Base-by-base conservation (phyloP, 2,329 filamentous ascomycete genomes). In the Phyllosticta ampelicida region DNA sequence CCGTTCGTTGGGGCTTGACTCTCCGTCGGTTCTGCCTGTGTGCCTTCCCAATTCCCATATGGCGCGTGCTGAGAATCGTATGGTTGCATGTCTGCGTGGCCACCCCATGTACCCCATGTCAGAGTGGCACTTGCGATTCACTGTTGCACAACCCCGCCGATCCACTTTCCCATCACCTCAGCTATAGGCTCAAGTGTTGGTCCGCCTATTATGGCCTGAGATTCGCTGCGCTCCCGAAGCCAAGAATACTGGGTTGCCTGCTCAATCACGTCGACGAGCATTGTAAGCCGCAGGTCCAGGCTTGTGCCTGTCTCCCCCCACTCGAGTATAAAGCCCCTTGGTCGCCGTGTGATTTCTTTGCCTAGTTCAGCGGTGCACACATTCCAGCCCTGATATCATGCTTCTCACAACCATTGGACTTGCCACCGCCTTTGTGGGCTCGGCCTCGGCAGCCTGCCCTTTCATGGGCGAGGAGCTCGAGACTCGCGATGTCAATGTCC, bases 381-480 rank as follows among this genome's bases (percentile, higher is more conserved):
- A 48, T 49, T 59, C 48, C 53, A 29, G 23, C 51, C n/a, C 36
- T 30, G 11, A 48, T 5, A 55, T 48, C 57, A 59, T 59, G 57
- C 57, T 30, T 48, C 30, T 59, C 44, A 49, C 49, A 23, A 59
- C 48, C 53, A 5, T 59, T 55, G 57, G 57, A 54, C 13, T 58
- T 23, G 53, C 49, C 13, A 18, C 57, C 53, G 57, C 57, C 49
- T 48, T 59, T 26, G 53, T 49, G 48, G 57, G 57, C 49, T 55
- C 57, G 26, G 57, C 48, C 18, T 55, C 53, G 5, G 57, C 57
- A 53, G 57, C 53, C 54, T 73, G 71, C 55, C 71, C 71, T n/a
- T 70, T 66, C 55, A 73, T 73, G 71, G 65, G 66, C 26, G 62
- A 60, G 23, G 65, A 70, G 51, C 10, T 58, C 21, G 30, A 18